Evolutionary conservation across 164 flowering plant species (phyloP).

Genomic region (Chimonanthus praecox): DNA sequence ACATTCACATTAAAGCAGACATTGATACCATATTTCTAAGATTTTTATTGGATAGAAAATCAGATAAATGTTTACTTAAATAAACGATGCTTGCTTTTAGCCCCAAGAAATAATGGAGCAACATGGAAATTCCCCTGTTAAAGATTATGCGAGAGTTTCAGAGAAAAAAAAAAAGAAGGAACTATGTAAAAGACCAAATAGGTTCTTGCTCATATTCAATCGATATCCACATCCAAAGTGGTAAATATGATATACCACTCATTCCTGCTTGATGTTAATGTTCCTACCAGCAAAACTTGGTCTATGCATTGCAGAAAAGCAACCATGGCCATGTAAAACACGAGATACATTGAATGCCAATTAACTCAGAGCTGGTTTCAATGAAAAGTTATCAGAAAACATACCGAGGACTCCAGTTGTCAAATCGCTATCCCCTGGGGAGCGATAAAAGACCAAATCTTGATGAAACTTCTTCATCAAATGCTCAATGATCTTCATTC

Average conservation of each 20-base stretch:
- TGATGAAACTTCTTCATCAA: conserved; percentile 70
- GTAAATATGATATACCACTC: background rate
- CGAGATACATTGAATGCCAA: background rate
- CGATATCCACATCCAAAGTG: background rate
- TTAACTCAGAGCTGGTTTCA: background rate
- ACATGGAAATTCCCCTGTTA: background rate
- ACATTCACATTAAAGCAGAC: background rate
- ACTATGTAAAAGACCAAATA: no score
- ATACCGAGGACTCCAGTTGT: conserved; percentile 60
- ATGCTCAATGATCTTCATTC: conserved; percentile 58
- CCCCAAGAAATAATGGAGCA: background rate
- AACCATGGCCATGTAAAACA: background rate
- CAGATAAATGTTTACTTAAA: background rate
- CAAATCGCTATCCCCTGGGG: conserved; percentile 60
- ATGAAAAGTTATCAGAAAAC: conserved; percentile 6
- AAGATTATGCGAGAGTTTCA: background rate
- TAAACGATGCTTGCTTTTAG: background rate
- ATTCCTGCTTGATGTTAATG: background rate
- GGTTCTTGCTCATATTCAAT: background rate
- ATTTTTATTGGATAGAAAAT: background rate
- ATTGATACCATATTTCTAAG: background rate
- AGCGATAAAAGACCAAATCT: conserved; percentile 88
- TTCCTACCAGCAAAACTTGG: background rate
- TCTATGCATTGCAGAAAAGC: background rate
- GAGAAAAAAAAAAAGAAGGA: no score